phyloP scores from a whole-genome alignment of 2,329 filamentous ascomycete genomes.

The Pseudocercospora crystallina region DNA sequence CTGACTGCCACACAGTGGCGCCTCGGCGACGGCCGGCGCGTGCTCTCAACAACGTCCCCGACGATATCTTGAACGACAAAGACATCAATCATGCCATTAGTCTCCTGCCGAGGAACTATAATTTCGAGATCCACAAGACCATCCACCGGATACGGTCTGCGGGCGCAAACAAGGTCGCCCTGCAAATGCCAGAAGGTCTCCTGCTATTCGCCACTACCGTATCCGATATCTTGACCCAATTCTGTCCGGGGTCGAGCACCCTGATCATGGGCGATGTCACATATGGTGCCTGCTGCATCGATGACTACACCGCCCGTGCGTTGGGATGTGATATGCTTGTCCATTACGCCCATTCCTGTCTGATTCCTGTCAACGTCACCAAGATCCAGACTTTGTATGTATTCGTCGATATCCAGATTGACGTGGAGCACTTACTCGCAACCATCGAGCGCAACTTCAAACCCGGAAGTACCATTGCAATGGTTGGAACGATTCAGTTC shows the following conservation, averaged over 20 bases:
- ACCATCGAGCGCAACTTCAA: slow-evolving; percentile 87
- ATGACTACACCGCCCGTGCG: slow-evolving; percentile 94
- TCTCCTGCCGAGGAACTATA: slow-evolving; percentile 92
- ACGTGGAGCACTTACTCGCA: slow-evolving; percentile 80
- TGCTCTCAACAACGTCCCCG: slow-evolving; percentile 86
- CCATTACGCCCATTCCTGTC: slow-evolving; percentile 94
- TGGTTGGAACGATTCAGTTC: slow-evolving; percentile 98
- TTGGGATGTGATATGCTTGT: slow-evolving; percentile 92
- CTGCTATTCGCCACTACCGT: slow-evolving; percentile 96
- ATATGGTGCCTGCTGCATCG: slow-evolving; percentile 97
- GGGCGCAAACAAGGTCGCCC: slow-evolving; percentile 75
- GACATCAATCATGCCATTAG: slow-evolving; percentile 84
- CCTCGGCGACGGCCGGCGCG: slow-evolving; percentile 71
- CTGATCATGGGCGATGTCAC: slow-evolving; percentile 99
- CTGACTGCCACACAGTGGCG: slow-evolving; percentile 54
- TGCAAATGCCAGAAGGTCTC: slow-evolving; percentile 97
- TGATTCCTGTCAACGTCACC: slow-evolving; percentile 94
- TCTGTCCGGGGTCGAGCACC: slow-evolving; percentile 87
- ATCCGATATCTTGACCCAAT: slow-evolving; percentile 91
- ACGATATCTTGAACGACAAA: slow-evolving; percentile 79
- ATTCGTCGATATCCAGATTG: slow-evolving; percentile 97
- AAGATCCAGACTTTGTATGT: slow-evolving; percentile 97
- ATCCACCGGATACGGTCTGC: slow-evolving; percentile 87
- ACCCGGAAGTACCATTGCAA: slow-evolving; percentile 79
- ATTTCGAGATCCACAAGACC: slow-evolving; percentile 97